Evolutionary conservation across 2,329 filamentous ascomycete genomes (phyloP), one percentile per base, ranked within the genome.

Genomic region (Penicillium occitanis): DNA sequence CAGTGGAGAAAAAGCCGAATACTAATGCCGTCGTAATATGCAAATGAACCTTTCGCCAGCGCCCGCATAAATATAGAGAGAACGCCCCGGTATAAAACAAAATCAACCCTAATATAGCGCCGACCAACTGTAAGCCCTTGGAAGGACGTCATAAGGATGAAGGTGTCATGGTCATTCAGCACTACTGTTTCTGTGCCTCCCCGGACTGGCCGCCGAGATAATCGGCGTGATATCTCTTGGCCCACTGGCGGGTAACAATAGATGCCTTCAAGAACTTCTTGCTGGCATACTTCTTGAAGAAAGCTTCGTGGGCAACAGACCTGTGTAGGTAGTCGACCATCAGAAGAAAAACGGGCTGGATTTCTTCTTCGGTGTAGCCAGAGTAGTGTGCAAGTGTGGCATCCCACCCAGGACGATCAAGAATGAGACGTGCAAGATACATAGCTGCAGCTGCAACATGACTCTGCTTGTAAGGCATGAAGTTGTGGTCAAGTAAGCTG

Each of bases 221-320:
- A 64, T 78, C 33, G 48, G 74, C 69, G 68, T 79, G 75, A 72
- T 91, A 91, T 78, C 90, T 91, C 85, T 96, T 97, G 66, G 93
- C 92, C 95, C 95, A 99, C 75, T 91, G 88, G 73, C 94, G 91
- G 42, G 93, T 91, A 68, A 96, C 85, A 73, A 98, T 93, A 30
- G 94, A 97, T 72, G 93, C 93, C 84, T 99, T 99, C 73, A 98
- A 83, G 82, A 98, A 99, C 82, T 97, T 97, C 85, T 98, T 99
- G 87, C 92, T 96, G 65, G 95, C 95, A 78, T 99, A 99, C 81
- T 99, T 99, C 87, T 96, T 97, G 86, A 97, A 98, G 85, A 99
- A 97, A 44, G 95, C 96, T 78, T 98, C 94, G 75, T 99, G 95
- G 51, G 90, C 87, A 63, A 97, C 91, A 30, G 94, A 95, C 13